Base-by-base conservation (phyloP, 768 basidiomycete species). In the Pulveroboletus sp. region DNA sequence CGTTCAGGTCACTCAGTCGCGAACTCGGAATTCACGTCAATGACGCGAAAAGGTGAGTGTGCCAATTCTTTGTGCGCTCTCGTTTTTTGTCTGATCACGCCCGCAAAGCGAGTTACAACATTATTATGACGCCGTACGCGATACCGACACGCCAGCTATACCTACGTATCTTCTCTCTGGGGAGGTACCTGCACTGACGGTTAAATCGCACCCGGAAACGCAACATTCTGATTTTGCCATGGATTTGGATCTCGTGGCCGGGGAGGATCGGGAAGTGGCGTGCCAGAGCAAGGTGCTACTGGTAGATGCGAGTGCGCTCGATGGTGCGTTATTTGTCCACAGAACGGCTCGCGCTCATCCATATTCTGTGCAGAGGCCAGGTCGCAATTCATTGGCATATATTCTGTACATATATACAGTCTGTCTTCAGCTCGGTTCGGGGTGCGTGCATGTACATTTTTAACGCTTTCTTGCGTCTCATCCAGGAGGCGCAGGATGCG, bases 121-220 rank as follows among this genome's bases (percentile, higher is more conserved):
- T 1, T 91, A 80, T 57, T 74, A 83, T 58, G 69, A 73, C 8
- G 69, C 75, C 32, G 72, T 74, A 12, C 56, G 54, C 29, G 69
- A 70, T 34, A 71, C 70, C 45, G 47, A 58, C 43, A 17, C 54
- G 17, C 49, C 58, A 2, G 55, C 61, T 3, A 57, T 69, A 24
- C 87, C 90, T n/a, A 90, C 87, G 0, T 90, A 87, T 68, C 66
- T 87, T 32, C 57, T 92, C 12, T 79, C 75, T 13, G 90, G 90
- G 21, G 77, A 82, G 45, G 63, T 72, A 2, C 57, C 53, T 3
- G 47, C 63, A 43, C 52, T 69, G 41, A 50, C 43, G 7, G 40
- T 45, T 35, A 42, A 4, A 13, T 35, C 43, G 0, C 40, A 21
- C 33, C 48, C 36, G 37, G 40, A 44, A 25, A 41, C 39, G 12